phyloP scores from a whole-genome alignment of 805 yeast genomes.

The Henningerozyma blattae region DNA sequence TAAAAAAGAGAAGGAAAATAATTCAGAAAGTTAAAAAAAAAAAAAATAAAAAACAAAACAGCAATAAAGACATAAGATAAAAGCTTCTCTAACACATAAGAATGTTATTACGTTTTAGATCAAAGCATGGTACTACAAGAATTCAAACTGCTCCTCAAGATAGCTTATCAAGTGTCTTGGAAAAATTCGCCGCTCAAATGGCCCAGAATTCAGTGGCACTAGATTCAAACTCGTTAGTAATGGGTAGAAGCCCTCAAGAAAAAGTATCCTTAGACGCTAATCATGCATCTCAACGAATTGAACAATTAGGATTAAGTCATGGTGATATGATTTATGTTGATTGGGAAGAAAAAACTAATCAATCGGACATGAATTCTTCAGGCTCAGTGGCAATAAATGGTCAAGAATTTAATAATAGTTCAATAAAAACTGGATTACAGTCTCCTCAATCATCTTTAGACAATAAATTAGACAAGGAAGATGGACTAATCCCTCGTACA shows the following conservation, averaged over 20 bases:
- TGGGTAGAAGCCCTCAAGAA: slow-evolving; percentile 20
- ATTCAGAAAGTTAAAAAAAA: no score
- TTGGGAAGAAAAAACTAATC: slow-evolving; percentile 18
- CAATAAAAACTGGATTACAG: slow-evolving; percentile 4
- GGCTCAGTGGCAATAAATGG: background rate
- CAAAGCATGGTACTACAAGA: slow-evolving; percentile 76
- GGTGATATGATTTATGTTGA: slow-evolving; percentile 46
- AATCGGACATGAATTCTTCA: background rate
- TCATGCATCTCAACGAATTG: slow-evolving; percentile 21
- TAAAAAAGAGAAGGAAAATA: no score
- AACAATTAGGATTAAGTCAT: slow-evolving; percentile 39
- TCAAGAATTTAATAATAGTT: slow-evolving; percentile 6
- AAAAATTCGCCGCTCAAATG: slow-evolving; percentile 23
- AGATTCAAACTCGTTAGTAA: slow-evolving; percentile 16
- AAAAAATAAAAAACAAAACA: no score
- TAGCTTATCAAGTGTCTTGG: slow-evolving; percentile 34
- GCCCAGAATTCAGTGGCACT: slow-evolving; percentile 6
- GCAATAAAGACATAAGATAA: no score
- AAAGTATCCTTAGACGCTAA: slow-evolving; percentile 15
- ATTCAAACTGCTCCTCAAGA: slow-evolving; percentile 26
- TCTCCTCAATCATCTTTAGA: slow-evolving; percentile 58
- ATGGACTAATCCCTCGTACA: slow-evolving; percentile 62
- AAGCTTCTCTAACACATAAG: background rate
- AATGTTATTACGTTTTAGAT: slow-evolving; percentile 66
- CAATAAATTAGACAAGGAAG: slow-evolving; percentile 44